These are phyloP conservation scores for Candida yuanshanica DNA, from an alignment of 805 yeast species.

Conservation along the genomic window DNA sequence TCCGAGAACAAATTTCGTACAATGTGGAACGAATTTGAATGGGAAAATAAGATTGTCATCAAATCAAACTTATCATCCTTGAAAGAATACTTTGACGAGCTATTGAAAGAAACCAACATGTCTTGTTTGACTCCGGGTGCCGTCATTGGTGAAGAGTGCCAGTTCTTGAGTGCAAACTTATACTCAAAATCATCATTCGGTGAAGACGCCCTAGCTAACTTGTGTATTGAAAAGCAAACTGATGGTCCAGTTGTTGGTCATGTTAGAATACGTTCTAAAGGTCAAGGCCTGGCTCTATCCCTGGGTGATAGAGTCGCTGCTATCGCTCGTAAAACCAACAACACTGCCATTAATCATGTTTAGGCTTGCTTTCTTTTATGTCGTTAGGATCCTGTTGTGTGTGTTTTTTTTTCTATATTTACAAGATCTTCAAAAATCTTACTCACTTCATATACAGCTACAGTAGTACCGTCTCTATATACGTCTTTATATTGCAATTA, in stretches of 20 bases:
- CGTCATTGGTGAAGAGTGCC: slow-evolving; percentile 81
- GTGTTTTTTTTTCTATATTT: not conserved
- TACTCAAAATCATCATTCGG: slow-evolving; percentile 93
- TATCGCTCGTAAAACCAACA: slow-evolving; percentile 56
- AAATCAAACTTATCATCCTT: slow-evolving; percentile 61
- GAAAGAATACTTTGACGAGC: slow-evolving; percentile 69
- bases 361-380: slow-evolving; percentile 10
- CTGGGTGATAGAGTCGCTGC: slow-evolving; percentile 92
- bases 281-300: slow-evolving; percentile 93
- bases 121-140: slow-evolving; percentile 89
- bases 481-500: not conserved
- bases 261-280: slow-evolving; percentile 93
- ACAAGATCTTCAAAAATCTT: not conserved
- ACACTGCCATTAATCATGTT: slow-evolving; percentile 28
- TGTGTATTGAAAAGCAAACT: slow-evolving; percentile 80
- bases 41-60: slow-evolving; percentile 97
- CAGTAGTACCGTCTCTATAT: not conserved
- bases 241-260: slow-evolving; percentile 83
- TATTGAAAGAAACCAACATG: slow-evolving; percentile 87
- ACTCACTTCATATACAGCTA: not conserved
- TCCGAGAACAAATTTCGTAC: slow-evolving; percentile 85
- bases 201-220: slow-evolving; percentile 94
- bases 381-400: not conserved
- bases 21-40: slow-evolving; percentile 99
- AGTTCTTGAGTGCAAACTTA: slow-evolving; percentile 88